Evolutionary conservation across 2,329 filamentous ascomycete species (phyloP).

Genomic region (Pyrenophora tritici-repentis): DNA sequence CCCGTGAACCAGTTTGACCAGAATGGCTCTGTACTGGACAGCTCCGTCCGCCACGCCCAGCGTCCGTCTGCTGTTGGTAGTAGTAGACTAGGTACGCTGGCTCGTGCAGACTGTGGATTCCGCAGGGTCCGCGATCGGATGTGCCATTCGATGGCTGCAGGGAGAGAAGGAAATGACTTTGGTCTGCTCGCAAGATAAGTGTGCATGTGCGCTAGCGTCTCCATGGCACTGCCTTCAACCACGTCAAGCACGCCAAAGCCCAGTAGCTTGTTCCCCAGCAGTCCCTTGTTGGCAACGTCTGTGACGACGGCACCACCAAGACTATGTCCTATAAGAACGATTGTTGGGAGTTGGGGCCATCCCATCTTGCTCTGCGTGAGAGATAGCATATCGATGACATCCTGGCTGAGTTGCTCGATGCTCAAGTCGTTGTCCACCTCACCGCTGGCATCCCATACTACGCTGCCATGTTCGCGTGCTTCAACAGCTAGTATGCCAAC

Average conservation of each 20-base stretch:
- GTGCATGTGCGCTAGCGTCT: conserved; percentile 92
- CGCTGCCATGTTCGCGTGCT: conserved; percentile 82
- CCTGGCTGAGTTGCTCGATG: conserved; percentile 72
- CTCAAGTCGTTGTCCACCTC: conserved; percentile 65
- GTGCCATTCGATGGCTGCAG: conserved; percentile 91
- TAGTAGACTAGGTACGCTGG: conserved; percentile 83
- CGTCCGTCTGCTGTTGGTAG: conserved; percentile 48
- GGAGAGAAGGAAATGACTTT: conserved; percentile 73
- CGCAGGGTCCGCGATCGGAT: conserved; percentile 84
- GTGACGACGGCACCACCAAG: conserved; percentile 91
- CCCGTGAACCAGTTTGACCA: conserved; percentile 95
- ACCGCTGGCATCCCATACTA: conserved; percentile 49
- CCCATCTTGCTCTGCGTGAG: conserved; percentile 69
- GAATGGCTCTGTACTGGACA: conserved; percentile 81
- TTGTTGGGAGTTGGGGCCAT: conserved; percentile 74
- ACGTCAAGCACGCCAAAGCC: conserved; percentile 93
- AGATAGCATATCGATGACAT: conserved; percentile 72
- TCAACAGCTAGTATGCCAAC: conserved; percentile 86
- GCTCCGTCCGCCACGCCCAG: conserved; percentile 86
- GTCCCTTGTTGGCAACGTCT: conserved; percentile 72
- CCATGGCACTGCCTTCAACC: conserved; percentile 92
- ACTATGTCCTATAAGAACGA: conserved; percentile 88
- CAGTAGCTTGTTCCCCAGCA: conserved; percentile 70
- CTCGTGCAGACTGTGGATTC: conserved; percentile 79
- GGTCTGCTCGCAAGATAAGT: conserved; percentile 85